phyloP scores from a whole-genome alignment of 768 basidiomycete genomes.

The Ramaria rubella region DNA sequence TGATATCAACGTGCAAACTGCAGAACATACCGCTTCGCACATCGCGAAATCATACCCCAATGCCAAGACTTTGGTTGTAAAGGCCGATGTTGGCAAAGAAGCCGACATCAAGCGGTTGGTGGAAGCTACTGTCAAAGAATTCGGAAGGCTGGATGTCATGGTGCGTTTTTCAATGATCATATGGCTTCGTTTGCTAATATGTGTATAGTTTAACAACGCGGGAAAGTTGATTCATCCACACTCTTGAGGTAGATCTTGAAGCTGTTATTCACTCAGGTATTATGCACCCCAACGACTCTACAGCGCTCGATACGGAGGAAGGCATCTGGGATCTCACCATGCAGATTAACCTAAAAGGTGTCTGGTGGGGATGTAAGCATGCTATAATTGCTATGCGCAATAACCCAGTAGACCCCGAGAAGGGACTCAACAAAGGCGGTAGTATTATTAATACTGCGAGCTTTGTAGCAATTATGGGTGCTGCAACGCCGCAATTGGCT shows the following conservation, averaged over 20 bases:
- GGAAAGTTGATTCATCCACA: slow-evolving; percentile 34
- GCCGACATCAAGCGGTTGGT: slow-evolving; percentile 77
- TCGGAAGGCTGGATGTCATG: slow-evolving; percentile 95
- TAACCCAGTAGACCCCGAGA: slow-evolving; percentile 76
- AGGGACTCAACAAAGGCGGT: slow-evolving; percentile 67
- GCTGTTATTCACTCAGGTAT: slow-evolving; percentile 51
- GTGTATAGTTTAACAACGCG: slow-evolving; percentile 82
- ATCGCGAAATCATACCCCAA: slow-evolving; percentile 64
- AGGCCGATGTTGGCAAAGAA: slow-evolving; percentile 88
- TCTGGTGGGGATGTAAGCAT: slow-evolving; percentile 99
- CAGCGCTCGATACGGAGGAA: slow-evolving; percentile 95
- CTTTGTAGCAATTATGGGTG: slow-evolving; percentile 93
- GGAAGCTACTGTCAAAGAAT: slow-evolving; percentile 69
- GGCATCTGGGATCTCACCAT: slow-evolving; percentile 92
- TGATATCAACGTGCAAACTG: slow-evolving; percentile 78
- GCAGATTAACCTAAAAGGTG: slow-evolving; percentile 95
- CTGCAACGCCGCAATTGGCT: slow-evolving; percentile 97
- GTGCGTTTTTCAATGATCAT: slow-evolving; percentile 34
- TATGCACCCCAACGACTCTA: slow-evolving; percentile 94
- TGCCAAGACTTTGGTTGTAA: slow-evolving; percentile 60
- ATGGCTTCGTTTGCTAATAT: not conserved
- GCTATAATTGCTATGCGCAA: slow-evolving; percentile 95
- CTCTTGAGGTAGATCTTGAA: slow-evolving; percentile 8
- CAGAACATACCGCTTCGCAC: slow-evolving; percentile 55
- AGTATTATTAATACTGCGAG: slow-evolving; percentile 98